Percentiles rank a stretch among this genome's conserved stretches.
Evolutionary conservation across 495 filamentous ascomycete species (phyloP).

Genomic region (Bathelium albidoporum): DNA sequence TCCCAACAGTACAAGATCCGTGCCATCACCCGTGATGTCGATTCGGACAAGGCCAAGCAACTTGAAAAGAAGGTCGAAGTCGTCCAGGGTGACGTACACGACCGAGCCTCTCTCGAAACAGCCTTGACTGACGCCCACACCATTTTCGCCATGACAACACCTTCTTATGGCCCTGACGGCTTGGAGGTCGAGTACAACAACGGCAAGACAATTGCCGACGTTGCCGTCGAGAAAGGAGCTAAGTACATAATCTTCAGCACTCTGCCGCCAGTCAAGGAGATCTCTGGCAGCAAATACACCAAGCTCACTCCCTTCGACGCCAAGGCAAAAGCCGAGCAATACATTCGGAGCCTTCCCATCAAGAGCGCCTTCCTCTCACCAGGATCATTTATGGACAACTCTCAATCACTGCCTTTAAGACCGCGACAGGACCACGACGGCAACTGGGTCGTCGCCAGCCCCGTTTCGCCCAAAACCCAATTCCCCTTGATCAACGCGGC

Average conservation of each 20-base stretch:
- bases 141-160: constrained; percentile 37
- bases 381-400: constrained; percentile 45
- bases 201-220: constrained; percentile 29
- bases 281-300: constrained; percentile 32
- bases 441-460: constrained; percentile 26
- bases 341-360: constrained; percentile 37
- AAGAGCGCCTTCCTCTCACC: constrained; percentile 37
- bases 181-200: constrained; percentile 31
- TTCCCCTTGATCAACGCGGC: constrained; percentile 38
- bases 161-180: constrained; percentile 26
- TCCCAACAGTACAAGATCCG: constrained; percentile 16
- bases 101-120: constrained; percentile 17
- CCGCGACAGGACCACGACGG: constrained; percentile 25
- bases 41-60: constrained; percentile 3
- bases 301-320: constrained; percentile 7
- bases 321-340: constrained; percentile 20
- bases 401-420: constrained; percentile 22
- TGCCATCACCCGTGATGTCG: constrained; percentile 14
- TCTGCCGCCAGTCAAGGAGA: constrained; percentile 28
- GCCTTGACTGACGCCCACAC: constrained; percentile 28
- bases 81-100: constrained; percentile 21
- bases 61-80: constrained; percentile 10
- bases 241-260: constrained; percentile 33
- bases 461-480: constrained; percentile 24
- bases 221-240: constrained; percentile 25